Evolutionary conservation across 768 basidiomycete genomes (phyloP).

Genomic region (Coprinopsis sp.): DNA sequence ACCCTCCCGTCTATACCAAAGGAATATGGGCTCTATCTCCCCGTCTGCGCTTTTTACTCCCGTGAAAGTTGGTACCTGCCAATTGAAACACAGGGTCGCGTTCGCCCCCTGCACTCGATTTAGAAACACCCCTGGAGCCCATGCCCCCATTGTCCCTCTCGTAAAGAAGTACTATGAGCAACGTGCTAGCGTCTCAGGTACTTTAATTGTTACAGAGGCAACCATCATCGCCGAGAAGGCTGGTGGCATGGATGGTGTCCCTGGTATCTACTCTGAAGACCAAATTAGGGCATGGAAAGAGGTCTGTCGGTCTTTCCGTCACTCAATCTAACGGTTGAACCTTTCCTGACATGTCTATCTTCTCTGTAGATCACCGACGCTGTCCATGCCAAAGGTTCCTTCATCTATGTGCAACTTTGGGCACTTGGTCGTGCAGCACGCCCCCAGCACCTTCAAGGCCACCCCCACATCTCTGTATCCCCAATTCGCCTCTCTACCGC

Average conservation of each 20-base stretch:
- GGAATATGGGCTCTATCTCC: constrained; percentile 4
- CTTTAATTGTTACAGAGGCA: constrained; percentile 54
- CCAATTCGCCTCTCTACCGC: constrained; percentile 18
- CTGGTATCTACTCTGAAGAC: constrained; percentile 61
- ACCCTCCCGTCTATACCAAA: no score
- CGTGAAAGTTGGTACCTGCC: constrained; percentile 36
- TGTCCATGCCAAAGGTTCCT: constrained; percentile 28
- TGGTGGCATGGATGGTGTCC: constrained; percentile 45
- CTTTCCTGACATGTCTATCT: neutral
- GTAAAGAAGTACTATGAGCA: constrained; percentile 46
- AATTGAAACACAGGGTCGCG: constrained; percentile 46
- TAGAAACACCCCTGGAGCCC: constrained; percentile 32
- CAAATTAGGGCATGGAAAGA: constrained; percentile 58
- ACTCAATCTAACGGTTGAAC: no score
- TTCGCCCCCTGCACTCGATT: constrained; percentile 50
- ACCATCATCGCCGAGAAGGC: constrained; percentile 48
- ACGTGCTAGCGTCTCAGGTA: constrained; percentile 43
- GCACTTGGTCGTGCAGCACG: constrained; percentile 44
- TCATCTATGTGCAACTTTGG: constrained; percentile 53
- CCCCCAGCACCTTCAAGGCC: no score
- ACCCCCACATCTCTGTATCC: constrained; percentile 31
- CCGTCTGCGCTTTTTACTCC: constrained; percentile 41
- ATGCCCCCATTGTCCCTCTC: constrained; percentile 29
- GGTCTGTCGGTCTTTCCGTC: constrained; percentile 25
- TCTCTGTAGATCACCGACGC: constrained; percentile 44